phyloP scores from a whole-genome alignment of 495 filamentous ascomycete species.

The Penicillium cataractarum region DNA sequence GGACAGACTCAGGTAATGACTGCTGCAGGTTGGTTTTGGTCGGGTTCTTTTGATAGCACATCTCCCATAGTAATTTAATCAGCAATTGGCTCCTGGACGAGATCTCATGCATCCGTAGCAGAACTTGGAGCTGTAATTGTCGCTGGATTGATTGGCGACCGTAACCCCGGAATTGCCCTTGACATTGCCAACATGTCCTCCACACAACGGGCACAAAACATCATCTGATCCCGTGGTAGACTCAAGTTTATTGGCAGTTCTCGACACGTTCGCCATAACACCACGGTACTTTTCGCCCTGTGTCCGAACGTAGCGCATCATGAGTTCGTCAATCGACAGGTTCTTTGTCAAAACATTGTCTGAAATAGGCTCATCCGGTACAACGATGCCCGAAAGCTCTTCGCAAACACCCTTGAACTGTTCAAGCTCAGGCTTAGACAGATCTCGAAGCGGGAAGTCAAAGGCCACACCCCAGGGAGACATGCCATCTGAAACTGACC shows the following conservation, averaged over 20 bases:
- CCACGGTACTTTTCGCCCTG: conserved; percentile 88
- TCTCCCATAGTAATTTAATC: conserved; percentile 46
- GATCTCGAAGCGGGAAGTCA: conserved; percentile 77
- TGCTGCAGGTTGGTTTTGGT: conserved; percentile 6
- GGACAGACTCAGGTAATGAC: background rate
- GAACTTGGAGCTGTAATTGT: conserved; percentile 34
- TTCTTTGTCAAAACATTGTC: conserved; percentile 60
- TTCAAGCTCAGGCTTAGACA: conserved; percentile 77
- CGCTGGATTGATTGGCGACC: conserved; percentile 25
- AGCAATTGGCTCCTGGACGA: conserved; percentile 40
- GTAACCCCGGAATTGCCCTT: conserved; percentile 34
- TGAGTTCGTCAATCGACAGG: conserved; percentile 86
- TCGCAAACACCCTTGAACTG: conserved; percentile 60
- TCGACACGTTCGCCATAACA: conserved; percentile 91
- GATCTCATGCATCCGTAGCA: conserved; percentile 66
- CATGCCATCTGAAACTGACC: conserved; percentile 75
- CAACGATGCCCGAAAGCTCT: conserved; percentile 54
- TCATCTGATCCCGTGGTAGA: conserved; percentile 19
- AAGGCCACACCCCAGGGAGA: conserved; percentile 62
- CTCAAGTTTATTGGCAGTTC: conserved; percentile 78
- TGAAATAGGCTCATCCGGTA: conserved; percentile 40
- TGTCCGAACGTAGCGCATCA: conserved; percentile 83
- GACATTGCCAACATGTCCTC: conserved; percentile 43
- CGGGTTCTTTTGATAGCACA: conserved; percentile 9
- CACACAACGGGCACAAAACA: conserved; percentile 44